A percentile compares a stretch with the other conserved stretches of the same genome.
Conservation (phyloP, 495 filamentous ascomycete genomes). For the Patellaria atrata region DNA sequence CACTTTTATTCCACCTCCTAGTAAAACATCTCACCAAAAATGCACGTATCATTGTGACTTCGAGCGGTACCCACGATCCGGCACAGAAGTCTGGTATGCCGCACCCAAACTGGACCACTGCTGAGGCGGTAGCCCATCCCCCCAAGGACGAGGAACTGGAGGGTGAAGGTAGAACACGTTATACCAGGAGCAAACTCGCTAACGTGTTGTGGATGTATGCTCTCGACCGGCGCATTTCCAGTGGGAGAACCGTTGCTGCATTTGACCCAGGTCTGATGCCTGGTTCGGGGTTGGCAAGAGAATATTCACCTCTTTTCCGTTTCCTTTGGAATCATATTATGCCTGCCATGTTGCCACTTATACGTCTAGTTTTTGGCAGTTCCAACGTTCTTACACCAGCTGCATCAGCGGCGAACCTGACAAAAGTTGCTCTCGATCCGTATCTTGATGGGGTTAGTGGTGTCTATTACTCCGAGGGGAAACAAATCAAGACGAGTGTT, state of each 20-base stretch:
- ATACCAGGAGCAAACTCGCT: not conserved
- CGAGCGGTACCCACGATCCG: slow-evolving; percentile 4
- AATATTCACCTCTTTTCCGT: slow-evolving; percentile 22
- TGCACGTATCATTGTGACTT: slow-evolving; percentile 6
- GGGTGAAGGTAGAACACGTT: not conserved
- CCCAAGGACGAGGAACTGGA: not conserved
- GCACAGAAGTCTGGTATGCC: not conserved
- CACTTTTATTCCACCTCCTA: slow-evolving; percentile 8
- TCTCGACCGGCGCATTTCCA: slow-evolving; percentile 23
- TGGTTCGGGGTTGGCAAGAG: slow-evolving; percentile 30
- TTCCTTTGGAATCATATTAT: slow-evolving; percentile 15
- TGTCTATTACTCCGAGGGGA: slow-evolving; percentile 29
- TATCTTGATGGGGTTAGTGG: slow-evolving; percentile 22
- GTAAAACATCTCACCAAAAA: not conserved
- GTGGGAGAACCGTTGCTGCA: slow-evolving; percentile 25
- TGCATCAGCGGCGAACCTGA: slow-evolving; percentile 28
- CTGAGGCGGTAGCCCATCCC: slow-evolving; percentile 4
- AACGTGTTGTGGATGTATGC: slow-evolving; percentile 30
- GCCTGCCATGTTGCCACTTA: slow-evolving; percentile 25
- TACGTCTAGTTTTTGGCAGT: slow-evolving; percentile 19
- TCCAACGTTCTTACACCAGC: slow-evolving; percentile 27
- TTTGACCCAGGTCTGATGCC: slow-evolving; percentile 37
- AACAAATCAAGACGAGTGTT: slow-evolving; percentile 26
- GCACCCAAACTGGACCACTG: slow-evolving; percentile 13
- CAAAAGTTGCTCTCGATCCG: slow-evolving; percentile 16